Percentiles rank a stretch among this genome's conserved stretches.
Evolutionary conservation across 768 basidiomycete genomes (phyloP).

Genomic region (Lactifluus piperatus): DNA sequence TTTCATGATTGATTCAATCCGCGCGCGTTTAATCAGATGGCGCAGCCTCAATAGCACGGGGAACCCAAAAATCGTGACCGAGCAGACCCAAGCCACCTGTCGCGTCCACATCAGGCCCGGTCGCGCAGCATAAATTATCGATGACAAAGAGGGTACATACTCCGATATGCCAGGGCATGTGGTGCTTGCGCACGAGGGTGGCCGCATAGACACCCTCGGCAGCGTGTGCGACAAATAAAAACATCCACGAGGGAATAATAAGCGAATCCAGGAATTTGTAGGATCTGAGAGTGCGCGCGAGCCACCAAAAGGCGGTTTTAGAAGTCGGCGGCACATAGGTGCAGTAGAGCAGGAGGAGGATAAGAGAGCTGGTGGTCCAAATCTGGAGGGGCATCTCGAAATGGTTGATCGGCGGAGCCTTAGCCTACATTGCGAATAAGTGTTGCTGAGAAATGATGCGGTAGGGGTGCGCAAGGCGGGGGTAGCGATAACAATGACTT

Average conservation of each 20-base stretch:
- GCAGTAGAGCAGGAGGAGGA: slow-evolving; percentile 30
- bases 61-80: slow-evolving; percentile 45
- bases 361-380: slow-evolving; percentile 23
- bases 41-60: slow-evolving; percentile 48
- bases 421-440: neutral
- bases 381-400: slow-evolving; percentile 39
- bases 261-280: slow-evolving; percentile 25
- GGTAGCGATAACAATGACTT: neutral
- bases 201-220: slow-evolving; percentile 42
- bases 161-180: slow-evolving; percentile 35
- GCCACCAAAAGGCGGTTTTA: slow-evolving; percentile 19
- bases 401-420: slow-evolving; percentile 47
- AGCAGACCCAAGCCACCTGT: slow-evolving; percentile 45
- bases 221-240: slow-evolving; percentile 31
- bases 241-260: slow-evolving; percentile 29
- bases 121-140: neutral
- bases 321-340: slow-evolving; percentile 24
- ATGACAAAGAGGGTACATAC: slow-evolving; percentile 27
- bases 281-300: slow-evolving; percentile 29
- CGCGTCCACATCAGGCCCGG: neutral
- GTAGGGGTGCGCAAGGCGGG: neutral
- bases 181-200: slow-evolving; percentile 42
- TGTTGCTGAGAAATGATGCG: neutral
- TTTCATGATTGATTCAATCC: slow-evolving; percentile 79
- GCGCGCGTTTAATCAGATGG: slow-evolving; percentile 50